phyloP scores from a whole-genome alignment of 2,329 filamentous ascomycete species.

The Fusarium sp. region DNA sequence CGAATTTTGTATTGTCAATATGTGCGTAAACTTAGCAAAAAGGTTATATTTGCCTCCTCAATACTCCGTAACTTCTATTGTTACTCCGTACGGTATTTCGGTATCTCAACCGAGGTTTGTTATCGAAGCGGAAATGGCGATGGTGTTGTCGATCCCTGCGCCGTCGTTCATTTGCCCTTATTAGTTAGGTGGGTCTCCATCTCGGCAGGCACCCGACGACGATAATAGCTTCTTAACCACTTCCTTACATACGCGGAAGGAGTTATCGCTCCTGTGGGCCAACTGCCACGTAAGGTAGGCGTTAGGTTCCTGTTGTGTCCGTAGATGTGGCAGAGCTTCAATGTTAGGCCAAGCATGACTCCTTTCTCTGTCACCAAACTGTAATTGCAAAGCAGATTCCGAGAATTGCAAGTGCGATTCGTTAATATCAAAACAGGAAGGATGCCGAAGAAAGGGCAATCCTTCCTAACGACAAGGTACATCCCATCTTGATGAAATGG shows the following conservation, averaged over 20 bases:
- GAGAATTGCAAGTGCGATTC: constrained; percentile 14
- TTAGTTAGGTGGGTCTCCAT: constrained; percentile 17
- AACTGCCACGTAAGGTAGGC: neutral
- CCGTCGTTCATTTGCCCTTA: constrained; percentile 10
- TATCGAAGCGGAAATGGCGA: constrained; percentile 12
- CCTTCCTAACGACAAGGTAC: neutral
- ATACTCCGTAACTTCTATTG: constrained; percentile 8
- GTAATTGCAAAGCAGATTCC: neutral
- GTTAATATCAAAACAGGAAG: neutral
- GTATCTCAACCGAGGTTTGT: constrained; percentile 1
- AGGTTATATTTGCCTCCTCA: constrained; percentile 7
- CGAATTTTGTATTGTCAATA: constrained; percentile 13
- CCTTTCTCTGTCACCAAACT: constrained; percentile 2
- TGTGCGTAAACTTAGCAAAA: constrained; percentile 3
- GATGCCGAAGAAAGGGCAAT: neutral
- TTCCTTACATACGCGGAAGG: constrained; percentile 2
- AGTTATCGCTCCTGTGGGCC: neutral
- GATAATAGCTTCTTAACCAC: constrained; percentile 20
- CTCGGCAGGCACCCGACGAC: neutral
- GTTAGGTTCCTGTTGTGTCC: neutral
- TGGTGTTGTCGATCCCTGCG: constrained; percentile 19
- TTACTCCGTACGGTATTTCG: constrained; percentile 2
- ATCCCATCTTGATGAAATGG: neutral
- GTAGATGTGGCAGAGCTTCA: neutral
- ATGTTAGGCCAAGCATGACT: neutral